Evolutionary conservation across 1,284 basidiomycete genomes (phyloP), one percentile per base, ranked within the genome.

Genomic region (Leccinum angustisporum): DNA sequence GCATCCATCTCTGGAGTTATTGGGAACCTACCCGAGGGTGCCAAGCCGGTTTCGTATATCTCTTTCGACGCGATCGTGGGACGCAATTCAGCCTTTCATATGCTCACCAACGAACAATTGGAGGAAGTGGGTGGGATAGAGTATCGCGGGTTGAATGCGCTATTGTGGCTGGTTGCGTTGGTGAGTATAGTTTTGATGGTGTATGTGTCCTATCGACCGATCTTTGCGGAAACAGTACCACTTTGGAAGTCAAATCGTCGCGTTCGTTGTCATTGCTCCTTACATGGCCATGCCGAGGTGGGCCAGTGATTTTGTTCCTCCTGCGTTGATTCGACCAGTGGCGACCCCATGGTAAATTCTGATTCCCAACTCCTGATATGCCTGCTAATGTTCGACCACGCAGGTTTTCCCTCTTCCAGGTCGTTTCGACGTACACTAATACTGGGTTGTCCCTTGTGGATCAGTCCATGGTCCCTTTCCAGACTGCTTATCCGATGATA

Each of bases 81-180:
- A 0, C 81, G 91, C 58, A 98, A 98, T 74, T 97, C 94, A 25
- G 80, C 84, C n/a, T 98, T 99, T 72, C 84, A 87, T 56, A 80
- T 85, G 48, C 77, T 98, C 58, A 92, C 90, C 0, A 83, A 86
- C 38, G 91, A 94, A 59, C 91, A 98, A 70, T 80, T 94, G 67
- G 92, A 97, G 65, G 95, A 98, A 75, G 80, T 98, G 5, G 95
- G 95, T 8, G 96, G 96, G 6, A 91, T 97, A 14, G 97, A 99
- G 75, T 98, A 95, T 71, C 85, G 94, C n/a, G 94, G 91, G 1
- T 77, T 97, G 60, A 89, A 88, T 62, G 81, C 90, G 4, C 75
- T 97, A 50, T 78, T 94, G 16, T 94, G 90, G 87, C 83, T 94
- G 62, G 84, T 94, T 33, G 80, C 82, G 14, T 73, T 76, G 52